These are phyloP conservation scores for Linaria vulgaris DNA, from an alignment of 257 asterid species.

Conservation along the genomic window DNA sequence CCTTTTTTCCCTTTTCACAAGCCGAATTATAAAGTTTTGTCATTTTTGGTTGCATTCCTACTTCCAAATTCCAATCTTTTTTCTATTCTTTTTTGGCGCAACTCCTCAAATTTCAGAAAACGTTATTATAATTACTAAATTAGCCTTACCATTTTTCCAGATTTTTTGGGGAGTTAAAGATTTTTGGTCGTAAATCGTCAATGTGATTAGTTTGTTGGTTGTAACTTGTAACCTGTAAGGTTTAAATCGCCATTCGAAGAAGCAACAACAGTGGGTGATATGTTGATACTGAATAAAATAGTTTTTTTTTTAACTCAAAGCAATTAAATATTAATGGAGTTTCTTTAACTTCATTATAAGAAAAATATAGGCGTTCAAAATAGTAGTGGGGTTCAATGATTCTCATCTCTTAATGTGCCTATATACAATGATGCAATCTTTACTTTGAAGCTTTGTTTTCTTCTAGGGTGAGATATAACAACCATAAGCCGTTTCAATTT, in stretches of 20 bases:
- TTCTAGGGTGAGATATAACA: not conserved
- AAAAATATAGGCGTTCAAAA: not conserved
- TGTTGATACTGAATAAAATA: too few relatives aligned
- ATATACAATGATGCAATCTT: slow-evolving; percentile 33
- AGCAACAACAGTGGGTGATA: too few relatives aligned
- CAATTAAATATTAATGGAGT: too few relatives aligned
- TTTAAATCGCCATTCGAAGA: too few relatives aligned
- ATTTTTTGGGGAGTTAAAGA: not conserved
- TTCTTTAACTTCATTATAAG: too few relatives aligned
- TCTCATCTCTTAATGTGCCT: slow-evolving; percentile 13
- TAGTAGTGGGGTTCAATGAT: not conserved
- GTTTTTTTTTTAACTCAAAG: too few relatives aligned
- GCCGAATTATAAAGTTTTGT: not conserved
- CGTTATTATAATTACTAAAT: not conserved
- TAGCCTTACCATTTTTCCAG: not conserved
- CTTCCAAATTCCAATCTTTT: not conserved
- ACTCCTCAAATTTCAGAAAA: slow-evolving; percentile 13
- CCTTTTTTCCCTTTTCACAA: too few relatives aligned
- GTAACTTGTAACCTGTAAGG: too few relatives aligned
- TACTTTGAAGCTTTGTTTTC: slow-evolving; percentile 33
- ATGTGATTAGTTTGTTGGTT: too few relatives aligned
- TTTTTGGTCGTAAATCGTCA: too few relatives aligned
- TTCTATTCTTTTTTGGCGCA: slow-evolving; percentile 13
- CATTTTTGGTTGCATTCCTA: not conserved
- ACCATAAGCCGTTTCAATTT: slow-evolving; percentile 1